Conservation (phyloP, 495 filamentous ascomycete species). For the Hypoxylon lenormandii region DNA sequence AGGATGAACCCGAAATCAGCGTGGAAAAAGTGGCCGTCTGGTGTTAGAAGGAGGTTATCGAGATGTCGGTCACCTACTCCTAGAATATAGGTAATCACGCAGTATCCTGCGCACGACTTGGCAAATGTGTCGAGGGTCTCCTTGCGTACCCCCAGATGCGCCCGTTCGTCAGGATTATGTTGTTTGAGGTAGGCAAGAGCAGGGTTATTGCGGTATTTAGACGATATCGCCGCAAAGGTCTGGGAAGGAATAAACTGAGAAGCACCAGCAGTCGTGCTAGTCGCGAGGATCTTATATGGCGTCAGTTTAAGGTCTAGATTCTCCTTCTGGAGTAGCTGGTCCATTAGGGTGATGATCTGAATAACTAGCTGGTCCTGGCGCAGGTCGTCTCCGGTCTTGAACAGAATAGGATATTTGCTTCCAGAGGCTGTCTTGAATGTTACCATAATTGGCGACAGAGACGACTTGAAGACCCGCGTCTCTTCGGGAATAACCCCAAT, state of each 20-base stretch:
- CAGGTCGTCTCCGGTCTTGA: slow-evolving; percentile 97
- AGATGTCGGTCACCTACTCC: slow-evolving; percentile 96
- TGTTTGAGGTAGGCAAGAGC: slow-evolving; percentile 84
- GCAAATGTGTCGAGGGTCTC: slow-evolving; percentile 95
- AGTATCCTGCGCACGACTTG: slow-evolving; percentile 96
- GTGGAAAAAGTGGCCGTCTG: slow-evolving; percentile 96
- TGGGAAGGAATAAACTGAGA: slow-evolving; percentile 92
- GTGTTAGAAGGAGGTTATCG: slow-evolving; percentile 92
- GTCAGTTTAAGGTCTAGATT: slow-evolving; percentile 96
- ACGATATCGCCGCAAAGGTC: slow-evolving; percentile 80
- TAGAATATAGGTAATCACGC: slow-evolving; percentile 98
- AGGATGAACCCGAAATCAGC: slow-evolving; percentile 98
- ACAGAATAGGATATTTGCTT: slow-evolving; percentile 86
- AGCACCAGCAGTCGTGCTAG: slow-evolving; percentile 85
- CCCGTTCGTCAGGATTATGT: slow-evolving; percentile 87
- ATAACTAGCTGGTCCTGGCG: slow-evolving; percentile 98
- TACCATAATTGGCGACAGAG: slow-evolving; percentile 87
- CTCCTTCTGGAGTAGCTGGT: slow-evolving; percentile 92
- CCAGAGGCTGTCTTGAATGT: slow-evolving; percentile 84
- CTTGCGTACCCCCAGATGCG: slow-evolving; percentile 86
- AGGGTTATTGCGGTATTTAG: slow-evolving; percentile 80
- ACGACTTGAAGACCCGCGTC: slow-evolving; percentile 93
- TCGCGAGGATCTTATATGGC: slow-evolving; percentile 95
- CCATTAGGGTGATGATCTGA: slow-evolving; percentile 98
- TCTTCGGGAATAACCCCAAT: slow-evolving; percentile 85